phyloP scores from a whole-genome alignment of 2,329 filamentous ascomycete genomes.

The Pseudogymnoascus sp. region DNA sequence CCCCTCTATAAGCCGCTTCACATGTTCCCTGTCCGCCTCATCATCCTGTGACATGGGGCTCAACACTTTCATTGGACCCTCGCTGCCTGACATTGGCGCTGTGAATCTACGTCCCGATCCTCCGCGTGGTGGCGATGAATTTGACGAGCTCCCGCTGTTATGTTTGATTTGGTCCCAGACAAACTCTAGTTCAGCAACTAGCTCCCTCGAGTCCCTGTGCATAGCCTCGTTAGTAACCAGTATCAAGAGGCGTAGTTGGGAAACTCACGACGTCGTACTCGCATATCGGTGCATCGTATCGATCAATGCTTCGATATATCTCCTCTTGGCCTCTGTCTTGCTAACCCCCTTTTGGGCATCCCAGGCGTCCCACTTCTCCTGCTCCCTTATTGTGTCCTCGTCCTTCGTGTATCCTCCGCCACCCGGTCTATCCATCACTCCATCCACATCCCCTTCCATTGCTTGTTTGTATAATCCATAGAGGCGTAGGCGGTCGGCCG shows the following conservation, averaged over 20 bases:
- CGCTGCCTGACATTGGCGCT: constrained; percentile 40
- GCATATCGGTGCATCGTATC: constrained; percentile 96
- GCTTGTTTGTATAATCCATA: constrained; percentile 99
- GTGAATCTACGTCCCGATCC: constrained; percentile 36
- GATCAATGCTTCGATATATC: constrained; percentile 89
- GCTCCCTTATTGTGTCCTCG: constrained; percentile 43
- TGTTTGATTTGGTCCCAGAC: constrained; percentile 98
- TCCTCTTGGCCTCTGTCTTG: constrained; percentile 85
- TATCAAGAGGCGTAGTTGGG: background rate
- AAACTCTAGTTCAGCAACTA: constrained; percentile 93
- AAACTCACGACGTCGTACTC: constrained; percentile 61
- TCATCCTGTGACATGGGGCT: constrained; percentile 82
- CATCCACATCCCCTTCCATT: constrained; percentile 96
- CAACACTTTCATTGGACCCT: constrained; percentile 59
- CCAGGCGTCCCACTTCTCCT: constrained; percentile 88
- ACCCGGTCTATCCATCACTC: constrained; percentile 78
- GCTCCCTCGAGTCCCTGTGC: constrained; percentile 66
- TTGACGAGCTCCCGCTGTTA: constrained; percentile 60
- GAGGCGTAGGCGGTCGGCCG: constrained; percentile 75
- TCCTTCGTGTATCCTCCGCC: constrained; percentile 44
- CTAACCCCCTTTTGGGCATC: constrained; percentile 75
- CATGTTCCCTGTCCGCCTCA: constrained; percentile 50
- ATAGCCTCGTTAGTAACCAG: constrained; percentile 9
- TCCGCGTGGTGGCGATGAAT: constrained; percentile 43
- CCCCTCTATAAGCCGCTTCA: constrained; percentile 37